phyloP scores from a whole-genome alignment of 495 filamentous ascomycete species.

The Pseudotulostoma volvatum region DNA sequence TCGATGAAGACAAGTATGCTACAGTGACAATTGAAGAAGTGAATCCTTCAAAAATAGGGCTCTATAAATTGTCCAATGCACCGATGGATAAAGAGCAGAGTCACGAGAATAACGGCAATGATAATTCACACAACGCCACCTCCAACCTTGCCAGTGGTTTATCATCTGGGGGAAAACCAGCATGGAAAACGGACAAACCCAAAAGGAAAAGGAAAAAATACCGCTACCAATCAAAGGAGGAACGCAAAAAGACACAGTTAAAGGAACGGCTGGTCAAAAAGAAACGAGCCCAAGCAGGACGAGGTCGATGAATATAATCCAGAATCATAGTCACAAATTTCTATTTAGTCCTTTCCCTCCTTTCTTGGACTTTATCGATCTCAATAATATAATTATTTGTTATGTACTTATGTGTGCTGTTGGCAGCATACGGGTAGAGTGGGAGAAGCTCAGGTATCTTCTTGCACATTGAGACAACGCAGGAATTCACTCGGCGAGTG shows the following conservation, averaged over 20 bases:
- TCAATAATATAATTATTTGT: too few relatives aligned
- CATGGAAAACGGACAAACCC: slow-evolving; percentile 34
- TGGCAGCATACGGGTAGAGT: too few relatives aligned
- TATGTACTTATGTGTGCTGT: too few relatives aligned
- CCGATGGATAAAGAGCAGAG: slow-evolving; percentile 15
- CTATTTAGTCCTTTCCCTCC: too few relatives aligned
- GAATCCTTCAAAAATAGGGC: slow-evolving; percentile 54
- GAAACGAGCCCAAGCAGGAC: slow-evolving; percentile 29
- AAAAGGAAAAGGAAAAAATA: slow-evolving; percentile 84
- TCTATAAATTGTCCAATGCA: slow-evolving; percentile 34
- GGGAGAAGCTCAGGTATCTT: too few relatives aligned
- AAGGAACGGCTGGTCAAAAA: slow-evolving; percentile 51
- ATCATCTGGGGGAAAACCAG: slow-evolving; percentile 23
- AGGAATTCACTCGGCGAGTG: too few relatives aligned
- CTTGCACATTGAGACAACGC: too few relatives aligned
- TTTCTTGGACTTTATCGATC: too few relatives aligned
- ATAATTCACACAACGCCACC: too few relatives aligned
- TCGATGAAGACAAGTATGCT: slow-evolving; percentile 90
- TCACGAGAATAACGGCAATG: slow-evolving; percentile 14
- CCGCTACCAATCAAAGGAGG: slow-evolving; percentile 72
- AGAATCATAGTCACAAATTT: too few relatives aligned
- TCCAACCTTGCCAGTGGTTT: neutral
- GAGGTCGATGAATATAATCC: slow-evolving; percentile 21
- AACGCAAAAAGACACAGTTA: slow-evolving; percentile 47
- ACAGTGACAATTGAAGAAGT: slow-evolving; percentile 91